Evolutionary conservation across 768 basidiomycete genomes (phyloP).

Genomic region (Coprinopsis marcescibilis): DNA sequence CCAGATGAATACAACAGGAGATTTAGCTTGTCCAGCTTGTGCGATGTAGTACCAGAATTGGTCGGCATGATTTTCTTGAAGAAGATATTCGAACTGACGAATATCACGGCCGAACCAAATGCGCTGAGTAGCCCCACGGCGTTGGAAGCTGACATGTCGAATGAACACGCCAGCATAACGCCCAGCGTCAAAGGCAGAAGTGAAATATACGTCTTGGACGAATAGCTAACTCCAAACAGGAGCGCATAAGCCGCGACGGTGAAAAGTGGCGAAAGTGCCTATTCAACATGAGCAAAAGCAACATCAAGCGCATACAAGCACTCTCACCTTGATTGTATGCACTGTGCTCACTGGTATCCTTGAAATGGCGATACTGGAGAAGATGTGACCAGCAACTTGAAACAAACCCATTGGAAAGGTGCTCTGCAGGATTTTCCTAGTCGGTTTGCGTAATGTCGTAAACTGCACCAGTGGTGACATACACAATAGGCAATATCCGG

Average conservation of each 20-base stretch:
- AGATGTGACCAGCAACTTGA: constrained; percentile 97
- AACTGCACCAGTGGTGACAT: constrained; percentile 72
- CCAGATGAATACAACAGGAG: constrained; percentile 90
- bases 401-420: constrained; percentile 96
- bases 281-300: constrained; percentile 1
- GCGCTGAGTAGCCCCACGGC: constrained; percentile 86
- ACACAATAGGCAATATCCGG: constrained; percentile 76
- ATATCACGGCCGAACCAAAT: constrained; percentile 93
- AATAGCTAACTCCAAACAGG: constrained; percentile 91
- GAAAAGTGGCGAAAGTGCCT: constrained; percentile 96
- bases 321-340: constrained; percentile 92
- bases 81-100: constrained; percentile 97
- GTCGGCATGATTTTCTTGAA: constrained; percentile 98
- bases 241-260: constrained; percentile 95
- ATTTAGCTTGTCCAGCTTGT: constrained; percentile 96
- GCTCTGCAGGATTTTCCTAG: constrained; percentile 60
- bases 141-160: constrained; percentile 86
- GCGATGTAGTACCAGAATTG: constrained; percentile 39
- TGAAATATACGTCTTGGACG: constrained; percentile 84
- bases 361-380: constrained; percentile 95
- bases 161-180: constrained; percentile 96
- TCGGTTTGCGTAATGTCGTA: constrained; percentile 65
- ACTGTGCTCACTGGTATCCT: constrained; percentile 96
- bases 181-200: constrained; percentile 92
- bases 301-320: neutral